Evolutionary conservation across 1,284 basidiomycete genomes (phyloP), one percentile per base, ranked within the genome.

Genomic region (Puccinia brachypodii): DNA sequence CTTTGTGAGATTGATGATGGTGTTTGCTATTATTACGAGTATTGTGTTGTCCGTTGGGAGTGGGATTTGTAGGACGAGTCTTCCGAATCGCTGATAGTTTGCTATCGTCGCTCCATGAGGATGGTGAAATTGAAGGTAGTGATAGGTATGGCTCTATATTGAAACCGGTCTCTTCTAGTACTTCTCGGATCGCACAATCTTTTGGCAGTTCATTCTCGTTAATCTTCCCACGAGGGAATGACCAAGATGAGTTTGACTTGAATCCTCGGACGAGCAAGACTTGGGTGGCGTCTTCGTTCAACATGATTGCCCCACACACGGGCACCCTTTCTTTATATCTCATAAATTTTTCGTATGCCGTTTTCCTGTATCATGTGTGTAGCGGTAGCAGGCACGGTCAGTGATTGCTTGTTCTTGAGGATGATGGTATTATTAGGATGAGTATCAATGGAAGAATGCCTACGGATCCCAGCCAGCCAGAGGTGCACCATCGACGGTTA

Each of bases 191-290:
- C 7, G 96, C 96, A 87, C 96, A 97, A 84, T 90, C 90, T 83
- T 91, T 89, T 84, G 92, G 90, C 60, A 92, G 91, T 87, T 98
- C 95, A 83, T 92, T 90, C 86, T 96, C 92, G 85, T 99, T 99
- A 87, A 99, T 99, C 88, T 99, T 99, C 75, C 97, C 97, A 86
- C 97, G 95, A 0, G 97, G 97, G 87, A 99, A 99, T 38, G 94
- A 94, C 97, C 97, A 99, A 4, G 95, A 94, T 6, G 96, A 93
- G 33, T 92, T 94, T 31, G 94, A 91, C 87, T 98, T 98, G 94
- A 94, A 99, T 4, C 97, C 97, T 87, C 98, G 96, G 74, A 99
- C 95, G 83, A 98, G 90, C 22, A 98, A 89, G 85, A 93, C 94
- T 94, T 96, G 85, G 40, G 28, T 72, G 42, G 44, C 64, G 56